Evolutionary conservation across 768 basidiomycete genomes (phyloP).

Genomic region (Phylloporus rhodoxanthus): DNA sequence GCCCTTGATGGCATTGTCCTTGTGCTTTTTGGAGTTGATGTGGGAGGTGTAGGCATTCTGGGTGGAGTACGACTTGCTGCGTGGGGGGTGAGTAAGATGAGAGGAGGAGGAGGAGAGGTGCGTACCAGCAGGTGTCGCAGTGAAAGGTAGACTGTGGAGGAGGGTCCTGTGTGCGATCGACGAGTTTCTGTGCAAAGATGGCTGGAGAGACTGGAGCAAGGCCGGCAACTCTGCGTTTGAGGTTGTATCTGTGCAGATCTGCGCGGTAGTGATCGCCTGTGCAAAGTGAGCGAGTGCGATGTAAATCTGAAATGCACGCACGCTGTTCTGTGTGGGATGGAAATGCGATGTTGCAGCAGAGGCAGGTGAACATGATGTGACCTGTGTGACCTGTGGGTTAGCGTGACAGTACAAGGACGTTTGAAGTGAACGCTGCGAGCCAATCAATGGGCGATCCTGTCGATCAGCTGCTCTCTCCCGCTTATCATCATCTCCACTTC

Average conservation of each 20-base stretch:
- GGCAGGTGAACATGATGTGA: constrained; percentile 65
- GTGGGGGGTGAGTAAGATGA: not conserved
- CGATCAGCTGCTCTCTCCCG: constrained; percentile 57
- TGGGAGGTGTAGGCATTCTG: constrained; percentile 89
- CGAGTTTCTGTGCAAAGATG: constrained; percentile 83
- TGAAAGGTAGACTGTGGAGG: constrained; percentile 51
- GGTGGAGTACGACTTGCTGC: constrained; percentile 82
- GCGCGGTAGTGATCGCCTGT: constrained; percentile 84
- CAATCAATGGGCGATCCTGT: constrained; percentile 53
- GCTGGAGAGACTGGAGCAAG: constrained; percentile 76
- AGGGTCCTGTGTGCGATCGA: constrained; percentile 67
- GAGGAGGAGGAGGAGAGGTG: not conserved
- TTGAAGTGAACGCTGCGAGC: constrained; percentile 33
- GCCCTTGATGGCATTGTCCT: constrained; percentile 61
- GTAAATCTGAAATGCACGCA: constrained; percentile 32
- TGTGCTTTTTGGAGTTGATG: constrained; percentile 83
- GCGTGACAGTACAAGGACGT: constrained; percentile 14
- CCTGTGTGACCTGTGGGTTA: constrained; percentile 1
- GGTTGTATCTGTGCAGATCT: constrained; percentile 96
- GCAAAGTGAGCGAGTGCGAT: constrained; percentile 4
- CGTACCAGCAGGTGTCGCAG: constrained; percentile 84
- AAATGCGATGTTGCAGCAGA: constrained; percentile 89
- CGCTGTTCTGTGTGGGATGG: constrained; percentile 73
- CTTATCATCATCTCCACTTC: constrained; percentile 43
- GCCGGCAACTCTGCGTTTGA: constrained; percentile 90